A percentile compares a stretch with the other conserved stretches of the same genome.
phyloP scores from a whole-genome alignment of 2,329 filamentous ascomycete species.

The Hymenoscyphus linearis region DNA sequence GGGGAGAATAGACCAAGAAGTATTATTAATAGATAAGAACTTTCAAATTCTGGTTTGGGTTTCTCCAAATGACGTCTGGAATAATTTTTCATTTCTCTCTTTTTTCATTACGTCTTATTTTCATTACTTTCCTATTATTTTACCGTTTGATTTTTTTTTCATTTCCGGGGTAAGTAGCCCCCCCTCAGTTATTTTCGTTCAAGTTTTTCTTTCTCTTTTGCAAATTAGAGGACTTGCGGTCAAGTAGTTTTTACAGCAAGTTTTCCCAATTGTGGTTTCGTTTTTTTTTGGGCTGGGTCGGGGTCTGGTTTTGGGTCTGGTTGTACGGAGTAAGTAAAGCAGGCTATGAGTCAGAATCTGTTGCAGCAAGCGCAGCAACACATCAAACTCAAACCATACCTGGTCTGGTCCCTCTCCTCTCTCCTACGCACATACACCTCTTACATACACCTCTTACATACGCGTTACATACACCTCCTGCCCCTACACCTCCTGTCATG shows the following conservation, averaged over 20 bases:
- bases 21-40: slow-evolving; percentile 5
- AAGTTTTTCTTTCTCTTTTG: background rate
- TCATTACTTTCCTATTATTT: background rate
- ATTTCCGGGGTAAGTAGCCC: background rate
- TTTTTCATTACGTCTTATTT: background rate
- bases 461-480: too few species aligned
- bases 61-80: background rate
- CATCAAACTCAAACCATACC: background rate
- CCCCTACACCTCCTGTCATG: too few species aligned
- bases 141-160: background rate
- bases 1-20: slow-evolving; percentile 6
- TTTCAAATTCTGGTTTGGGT: background rate
- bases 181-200: too few species aligned
- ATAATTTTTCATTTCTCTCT: background rate
- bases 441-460: too few species aligned
- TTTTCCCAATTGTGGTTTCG: too few species aligned
- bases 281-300: too few species aligned
- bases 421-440: too few species aligned
- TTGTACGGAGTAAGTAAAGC: too few species aligned
- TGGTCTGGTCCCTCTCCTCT: too few species aligned
- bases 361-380: too few species aligned
- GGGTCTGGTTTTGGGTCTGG: too few species aligned
- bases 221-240: background rate
- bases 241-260: background rate
- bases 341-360: background rate